Conservation (phyloP, 1,284 basidiomycete species). For the Sporisorium graminicola region DNA sequence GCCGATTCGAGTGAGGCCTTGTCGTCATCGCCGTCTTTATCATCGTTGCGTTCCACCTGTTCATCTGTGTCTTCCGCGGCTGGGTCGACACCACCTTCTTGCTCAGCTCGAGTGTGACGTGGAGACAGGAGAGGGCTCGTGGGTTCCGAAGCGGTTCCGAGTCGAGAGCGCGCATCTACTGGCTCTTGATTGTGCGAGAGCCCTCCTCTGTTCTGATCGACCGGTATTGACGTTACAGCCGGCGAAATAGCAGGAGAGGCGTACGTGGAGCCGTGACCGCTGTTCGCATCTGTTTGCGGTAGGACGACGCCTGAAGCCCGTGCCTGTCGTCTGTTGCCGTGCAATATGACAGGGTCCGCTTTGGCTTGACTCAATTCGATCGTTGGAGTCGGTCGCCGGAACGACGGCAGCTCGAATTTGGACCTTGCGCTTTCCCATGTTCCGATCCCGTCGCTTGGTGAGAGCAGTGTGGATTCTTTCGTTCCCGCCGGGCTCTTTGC, state of each 20-base stretch:
- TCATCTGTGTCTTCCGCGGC: too few species aligned
- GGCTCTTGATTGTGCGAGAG: background rate
- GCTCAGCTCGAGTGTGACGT: background rate
- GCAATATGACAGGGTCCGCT: constrained; percentile 36
- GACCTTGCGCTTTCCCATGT: constrained; percentile 9
- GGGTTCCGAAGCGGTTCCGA: constrained; percentile 22
- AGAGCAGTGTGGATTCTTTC: background rate
- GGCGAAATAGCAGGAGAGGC: constrained; percentile 16
- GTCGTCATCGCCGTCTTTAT: constrained; percentile 22
- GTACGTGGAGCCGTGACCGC: background rate
- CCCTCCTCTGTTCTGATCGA: background rate
- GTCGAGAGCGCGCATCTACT: background rate
- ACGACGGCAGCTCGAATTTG: constrained; percentile 22
- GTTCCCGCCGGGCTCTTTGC: background rate
- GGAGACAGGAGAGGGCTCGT: constrained; percentile 20
- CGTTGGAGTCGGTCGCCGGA: constrained; percentile 35
- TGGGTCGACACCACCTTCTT: too few species aligned
- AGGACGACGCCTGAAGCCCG: constrained; percentile 11
- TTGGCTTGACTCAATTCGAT: constrained; percentile 40
- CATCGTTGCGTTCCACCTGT: too few species aligned
- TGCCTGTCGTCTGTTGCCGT: constrained; percentile 50
- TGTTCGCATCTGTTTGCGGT: background rate
- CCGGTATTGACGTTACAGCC: background rate
- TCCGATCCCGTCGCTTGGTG: constrained; percentile 8
- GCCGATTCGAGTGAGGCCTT: constrained; percentile 41